Conservation (phyloP, 2,329 filamentous ascomycete genomes). For the Acrocalymma vagum region DNA sequence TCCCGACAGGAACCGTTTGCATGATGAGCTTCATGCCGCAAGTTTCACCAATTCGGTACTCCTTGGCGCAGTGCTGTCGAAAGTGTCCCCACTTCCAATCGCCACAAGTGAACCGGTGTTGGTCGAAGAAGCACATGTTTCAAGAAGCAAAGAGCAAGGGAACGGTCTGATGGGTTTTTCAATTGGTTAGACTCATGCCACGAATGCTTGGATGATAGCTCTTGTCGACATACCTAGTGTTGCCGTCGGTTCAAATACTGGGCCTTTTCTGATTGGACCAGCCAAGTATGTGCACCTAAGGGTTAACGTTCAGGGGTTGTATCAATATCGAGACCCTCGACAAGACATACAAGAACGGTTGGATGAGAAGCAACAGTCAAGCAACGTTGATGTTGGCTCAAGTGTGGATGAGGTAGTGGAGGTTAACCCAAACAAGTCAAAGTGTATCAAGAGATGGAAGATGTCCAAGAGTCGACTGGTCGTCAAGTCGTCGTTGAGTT, state of each 20-base stretch:
- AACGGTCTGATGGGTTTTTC: conserved; percentile 33
- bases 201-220: conserved; percentile 38
- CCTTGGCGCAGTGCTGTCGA: conserved; percentile 89
- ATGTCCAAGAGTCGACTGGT: conserved; percentile 29
- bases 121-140: conserved; percentile 95
- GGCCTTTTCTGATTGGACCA: conserved; percentile 22
- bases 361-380: conserved; percentile 32
- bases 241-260: conserved; percentile 28
- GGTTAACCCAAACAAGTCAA: conserved; percentile 29
- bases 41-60: conserved; percentile 95
- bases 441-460: conserved; percentile 40
- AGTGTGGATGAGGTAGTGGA: conserved; percentile 25
- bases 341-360: conserved; percentile 43
- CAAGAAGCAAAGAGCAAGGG: conserved; percentile 39
- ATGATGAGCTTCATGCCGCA: conserved; percentile 93
- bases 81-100: conserved; percentile 97
- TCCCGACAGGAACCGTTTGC: conserved; percentile 69
- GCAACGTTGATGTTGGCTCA: conserved; percentile 15
- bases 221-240: conserved; percentile 38
- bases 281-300: conserved; percentile 25
- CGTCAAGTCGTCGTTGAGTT: conserved; percentile 38
- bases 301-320: conserved; percentile 42
- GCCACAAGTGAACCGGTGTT: conserved; percentile 83
- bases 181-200: conserved; percentile 37
- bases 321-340: conserved; percentile 26